These are phyloP conservation scores for Rhodomyrtus psidioides DNA, from an alignment of 441 rosid genomes.

Conservation along the genomic window DNA sequence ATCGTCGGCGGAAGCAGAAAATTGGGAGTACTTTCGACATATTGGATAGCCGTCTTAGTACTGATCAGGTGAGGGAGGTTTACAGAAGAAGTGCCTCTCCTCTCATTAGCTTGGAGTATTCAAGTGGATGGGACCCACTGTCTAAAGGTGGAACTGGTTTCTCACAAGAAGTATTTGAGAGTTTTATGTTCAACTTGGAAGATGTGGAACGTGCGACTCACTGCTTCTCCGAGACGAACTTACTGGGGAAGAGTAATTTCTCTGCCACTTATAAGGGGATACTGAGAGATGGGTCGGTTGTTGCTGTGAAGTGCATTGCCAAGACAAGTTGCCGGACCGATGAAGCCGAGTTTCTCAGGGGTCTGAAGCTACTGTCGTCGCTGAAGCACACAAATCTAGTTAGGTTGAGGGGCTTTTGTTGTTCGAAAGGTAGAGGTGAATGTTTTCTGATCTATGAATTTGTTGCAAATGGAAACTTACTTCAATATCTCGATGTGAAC, in stretches of 20 bases:
- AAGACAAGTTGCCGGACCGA: neutral
- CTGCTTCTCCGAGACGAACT: neutral
- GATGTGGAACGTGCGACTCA: constrained; percentile 1
- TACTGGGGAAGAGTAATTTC: neutral
- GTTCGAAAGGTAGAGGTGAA: constrained; percentile 1
- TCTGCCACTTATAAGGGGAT: neutral
- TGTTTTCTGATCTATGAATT: constrained; percentile 1
- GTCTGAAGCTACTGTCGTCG: neutral
- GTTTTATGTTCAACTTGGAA: neutral
- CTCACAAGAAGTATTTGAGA: neutral
- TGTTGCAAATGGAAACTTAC: neutral
- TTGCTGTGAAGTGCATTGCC: neutral
- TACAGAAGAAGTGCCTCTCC: constrained; percentile 2
- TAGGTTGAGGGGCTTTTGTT: neutral
- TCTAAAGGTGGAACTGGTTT: neutral
- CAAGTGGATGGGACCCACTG: neutral
- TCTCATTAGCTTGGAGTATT: neutral
- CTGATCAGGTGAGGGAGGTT: neutral
- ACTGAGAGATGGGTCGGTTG: neutral
- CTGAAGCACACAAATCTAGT: neutral
- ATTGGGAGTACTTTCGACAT: neutral
- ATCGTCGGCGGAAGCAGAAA: neutral
- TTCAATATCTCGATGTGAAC: neutral
- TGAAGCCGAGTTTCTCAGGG: neutral
- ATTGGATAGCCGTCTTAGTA: neutral